Conservation (phyloP, 2,329 filamentous ascomycete genomes). For the Alternaria panax region DNA sequence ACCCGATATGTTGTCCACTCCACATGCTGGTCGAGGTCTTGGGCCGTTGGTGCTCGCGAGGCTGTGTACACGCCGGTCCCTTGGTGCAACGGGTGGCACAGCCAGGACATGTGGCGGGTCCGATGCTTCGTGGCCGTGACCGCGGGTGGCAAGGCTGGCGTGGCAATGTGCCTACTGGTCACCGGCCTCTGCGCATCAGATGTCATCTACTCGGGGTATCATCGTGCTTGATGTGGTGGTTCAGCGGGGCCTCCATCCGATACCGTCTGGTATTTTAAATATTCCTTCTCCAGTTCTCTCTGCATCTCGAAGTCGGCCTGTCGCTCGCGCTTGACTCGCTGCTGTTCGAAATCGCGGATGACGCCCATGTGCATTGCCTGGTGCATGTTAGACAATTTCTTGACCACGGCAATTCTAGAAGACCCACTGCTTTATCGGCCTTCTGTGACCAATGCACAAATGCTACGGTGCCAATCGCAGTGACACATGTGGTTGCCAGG, state of each 20-base stretch:
- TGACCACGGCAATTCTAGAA: background rate
- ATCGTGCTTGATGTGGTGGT: conserved; percentile 30
- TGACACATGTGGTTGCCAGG: conserved; percentile 76
- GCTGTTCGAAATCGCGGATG: conserved; percentile 92
- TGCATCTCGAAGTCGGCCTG: conserved; percentile 97
- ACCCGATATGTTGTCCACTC: background rate
- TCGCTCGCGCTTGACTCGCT: conserved; percentile 86
- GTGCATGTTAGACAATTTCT: conserved; percentile 17
- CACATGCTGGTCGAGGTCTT: background rate
- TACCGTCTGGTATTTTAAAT: conserved; percentile 86
- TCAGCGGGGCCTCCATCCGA: conserved; percentile 45
- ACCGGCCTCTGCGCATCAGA: conserved; percentile 5
- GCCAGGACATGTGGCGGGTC: conserved; percentile 13
- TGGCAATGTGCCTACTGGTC: conserved; percentile 5
- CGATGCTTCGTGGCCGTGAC: conserved; percentile 7
- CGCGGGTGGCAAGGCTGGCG: background rate
- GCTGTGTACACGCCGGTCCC: conserved; percentile 12
- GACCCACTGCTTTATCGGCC: conserved; percentile 77
- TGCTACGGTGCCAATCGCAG: conserved; percentile 77
- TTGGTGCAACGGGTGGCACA: conserved; percentile 21
- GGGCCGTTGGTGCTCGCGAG: conserved; percentile 5
- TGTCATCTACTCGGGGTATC: background rate
- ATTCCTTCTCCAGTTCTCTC: conserved; percentile 82
- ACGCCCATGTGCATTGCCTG: conserved; percentile 97
- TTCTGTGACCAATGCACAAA: conserved; percentile 92